Evolutionary conservation across 2,329 filamentous ascomycete genomes (phyloP).

Genomic region (Stachybotrys elegans): DNA sequence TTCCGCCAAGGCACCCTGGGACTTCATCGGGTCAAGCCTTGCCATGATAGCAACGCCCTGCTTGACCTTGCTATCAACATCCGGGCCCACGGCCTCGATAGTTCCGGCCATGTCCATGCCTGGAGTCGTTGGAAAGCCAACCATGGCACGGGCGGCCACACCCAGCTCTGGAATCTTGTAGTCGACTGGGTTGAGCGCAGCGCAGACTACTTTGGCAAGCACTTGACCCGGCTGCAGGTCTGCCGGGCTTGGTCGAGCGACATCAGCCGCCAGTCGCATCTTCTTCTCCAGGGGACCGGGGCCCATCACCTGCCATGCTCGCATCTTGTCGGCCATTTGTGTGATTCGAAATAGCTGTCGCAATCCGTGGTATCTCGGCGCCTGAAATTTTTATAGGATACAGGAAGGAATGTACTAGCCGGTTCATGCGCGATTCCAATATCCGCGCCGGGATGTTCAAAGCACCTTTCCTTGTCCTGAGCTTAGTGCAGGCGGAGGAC

Average conservation of each 20-base stretch:
- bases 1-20: slow-evolving; percentile 37
- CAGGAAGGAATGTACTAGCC: no score
- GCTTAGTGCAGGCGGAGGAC: no score
- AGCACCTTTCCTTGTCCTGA: no score
- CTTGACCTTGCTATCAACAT: slow-evolving; percentile 22
- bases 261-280: no score
- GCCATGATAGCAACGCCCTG: slow-evolving; percentile 41
- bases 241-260: slow-evolving; percentile 15
- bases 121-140: slow-evolving; percentile 34
- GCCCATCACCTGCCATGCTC: slow-evolving; percentile 19
- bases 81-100: slow-evolving; percentile 30
- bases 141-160: slow-evolving; percentile 25
- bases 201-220: slow-evolving; percentile 37
- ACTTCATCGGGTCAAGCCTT: slow-evolving; percentile 18
- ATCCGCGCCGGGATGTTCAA: no score
- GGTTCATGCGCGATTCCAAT: no score
- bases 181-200: slow-evolving; percentile 44
- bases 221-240: slow-evolving; percentile 25
- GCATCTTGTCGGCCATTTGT: slow-evolving; percentile 19
- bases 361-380: no score
- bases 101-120: slow-evolving; percentile 48
- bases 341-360: no score
- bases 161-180: slow-evolving; percentile 40
- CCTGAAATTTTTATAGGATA: no score
- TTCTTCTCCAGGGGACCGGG: slow-evolving; percentile 20